Conservation (phyloP, 805 yeast species). For the Ogataea paraovalis region DNA sequence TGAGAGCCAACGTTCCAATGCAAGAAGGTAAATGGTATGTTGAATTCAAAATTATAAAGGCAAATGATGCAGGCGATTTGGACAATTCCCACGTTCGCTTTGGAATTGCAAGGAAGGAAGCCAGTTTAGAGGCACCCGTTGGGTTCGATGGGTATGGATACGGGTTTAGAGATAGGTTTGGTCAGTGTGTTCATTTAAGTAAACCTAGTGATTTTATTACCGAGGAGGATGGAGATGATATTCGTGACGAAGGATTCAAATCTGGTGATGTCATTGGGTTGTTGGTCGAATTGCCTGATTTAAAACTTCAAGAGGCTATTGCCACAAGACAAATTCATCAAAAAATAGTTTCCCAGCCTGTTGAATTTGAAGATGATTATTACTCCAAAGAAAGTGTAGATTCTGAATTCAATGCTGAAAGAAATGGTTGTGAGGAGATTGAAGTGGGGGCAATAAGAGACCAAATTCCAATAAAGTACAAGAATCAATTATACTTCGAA, state of each 20-base stretch:
- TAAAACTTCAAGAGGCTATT: constrained; percentile 40
- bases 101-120: constrained; percentile 83
- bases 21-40: constrained; percentile 78
- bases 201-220: constrained; percentile 54
- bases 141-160: constrained; percentile 95
- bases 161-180: constrained; percentile 76
- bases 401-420: neutral
- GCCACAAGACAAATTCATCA: constrained; percentile 36
- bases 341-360: constrained; percentile 21
- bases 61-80: constrained; percentile 19
- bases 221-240: constrained; percentile 30
- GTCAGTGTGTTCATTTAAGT: constrained; percentile 73
- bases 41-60: constrained; percentile 56
- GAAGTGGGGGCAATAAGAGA: constrained; percentile 61
- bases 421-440: constrained; percentile 3
- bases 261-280: constrained; percentile 85
- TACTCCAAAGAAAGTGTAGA: neutral
- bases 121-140: constrained; percentile 88
- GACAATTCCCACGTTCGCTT: constrained; percentile 55
- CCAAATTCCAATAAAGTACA: constrained; percentile 82
- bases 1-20: constrained; percentile 68
- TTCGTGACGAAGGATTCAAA: constrained; percentile 32
- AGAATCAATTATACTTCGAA: constrained; percentile 74
- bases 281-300: constrained; percentile 61
- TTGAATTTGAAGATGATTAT: neutral